Percentiles rank a stretch among this genome's conserved stretches.
phyloP scores from a whole-genome alignment of 2,329 filamentous ascomycete genomes.

The Neonectria faginata region DNA sequence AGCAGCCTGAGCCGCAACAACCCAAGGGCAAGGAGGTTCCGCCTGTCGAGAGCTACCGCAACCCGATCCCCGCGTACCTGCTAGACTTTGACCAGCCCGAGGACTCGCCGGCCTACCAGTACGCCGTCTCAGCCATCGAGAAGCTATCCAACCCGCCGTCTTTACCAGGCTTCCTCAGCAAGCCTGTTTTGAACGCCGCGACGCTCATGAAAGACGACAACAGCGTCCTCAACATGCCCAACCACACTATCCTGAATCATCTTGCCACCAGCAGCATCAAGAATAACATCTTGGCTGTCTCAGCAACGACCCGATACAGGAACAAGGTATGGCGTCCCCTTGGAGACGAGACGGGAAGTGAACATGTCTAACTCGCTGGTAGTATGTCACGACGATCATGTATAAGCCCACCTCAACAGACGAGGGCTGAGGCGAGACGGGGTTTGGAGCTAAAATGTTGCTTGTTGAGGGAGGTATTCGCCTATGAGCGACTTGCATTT shows the following conservation, averaged over 20 bases:
- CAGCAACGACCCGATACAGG: slow-evolving; percentile 96
- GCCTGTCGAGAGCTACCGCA: slow-evolving; percentile 72
- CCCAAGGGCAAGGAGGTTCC: slow-evolving; percentile 67
- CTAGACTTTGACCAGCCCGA: slow-evolving; percentile 88
- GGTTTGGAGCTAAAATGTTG: slow-evolving; percentile 8
- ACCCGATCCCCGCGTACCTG: slow-evolving; percentile 84
- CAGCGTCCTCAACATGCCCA: slow-evolving; percentile 95
- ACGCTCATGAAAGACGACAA: slow-evolving; percentile 98
- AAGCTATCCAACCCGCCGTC: slow-evolving; percentile 86
- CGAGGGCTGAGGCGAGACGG: slow-evolving; percentile 50
- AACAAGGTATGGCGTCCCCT: slow-evolving; percentile 75
- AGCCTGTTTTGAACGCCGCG: slow-evolving; percentile 92
- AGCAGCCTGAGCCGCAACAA: slow-evolving; percentile 47
- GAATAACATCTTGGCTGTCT: slow-evolving; percentile 93
- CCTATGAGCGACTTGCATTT: slow-evolving; percentile 12
- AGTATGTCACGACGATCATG: slow-evolving; percentile 98
- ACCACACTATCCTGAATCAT: slow-evolving; percentile 96
- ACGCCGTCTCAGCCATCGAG: slow-evolving; percentile 79
- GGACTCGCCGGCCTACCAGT: slow-evolving; percentile 78
- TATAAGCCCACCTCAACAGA: slow-evolving; percentile 87
- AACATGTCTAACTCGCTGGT: slow-evolving; percentile 27
- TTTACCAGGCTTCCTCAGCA: slow-evolving; percentile 90
- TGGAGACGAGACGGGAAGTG: too few species aligned
- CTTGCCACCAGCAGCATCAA: slow-evolving; percentile 98
- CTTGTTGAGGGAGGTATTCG: background rate